Evolutionary conservation across 2,329 filamentous ascomycete genomes (phyloP), one percentile per base, ranked within the genome.

Genomic region (Trichophyton simii): DNA sequence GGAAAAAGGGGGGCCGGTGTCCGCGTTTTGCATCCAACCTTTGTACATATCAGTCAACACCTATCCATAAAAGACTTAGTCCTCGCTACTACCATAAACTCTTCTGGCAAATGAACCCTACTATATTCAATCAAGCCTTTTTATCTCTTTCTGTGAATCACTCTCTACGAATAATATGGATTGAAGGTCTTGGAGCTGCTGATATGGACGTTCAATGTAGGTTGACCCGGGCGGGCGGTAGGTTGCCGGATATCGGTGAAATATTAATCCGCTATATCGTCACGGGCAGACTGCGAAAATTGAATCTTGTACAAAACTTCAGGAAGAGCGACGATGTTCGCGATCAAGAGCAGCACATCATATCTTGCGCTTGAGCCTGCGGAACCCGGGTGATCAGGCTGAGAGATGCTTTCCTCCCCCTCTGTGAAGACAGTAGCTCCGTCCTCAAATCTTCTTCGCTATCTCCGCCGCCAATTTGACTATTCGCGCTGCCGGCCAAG

Each of bases 391-490:
- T 63, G 63, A 60, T 36, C 48, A 55, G 63, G 61, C 61, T 62
- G 62, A 69, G 73, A 72, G 67, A 76, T 76, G 74, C 68, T 75
- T 66, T 69, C 72, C 64, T 66, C 69, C 60, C 63, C 70, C 54
- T 63, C 68, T 48, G 61, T 73, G 61, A 74, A 71, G 67, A 68
- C 72, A 50, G 71, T 69, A 59, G 76, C 73, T 65, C 82, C 82
- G 57, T 84, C 82, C 60, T 70, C 74, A 61, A 74, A 73, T 50
- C 81, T 92, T 20, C 78, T 94, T 65, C 85, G 84, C 66, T 92
- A 89, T 72, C 79, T 94, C 65, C 85, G 84, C 66, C 82, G 79
- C 60, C 88, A 91, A 72, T 84, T 87, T 65, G 81, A 87, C 67
- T 78, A 78, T 60, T 70, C 82, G 54, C 77, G 75, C 64, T 81